Conservation (phyloP, 1,139 yeast species). For the Arxiozyma telluris region DNA sequence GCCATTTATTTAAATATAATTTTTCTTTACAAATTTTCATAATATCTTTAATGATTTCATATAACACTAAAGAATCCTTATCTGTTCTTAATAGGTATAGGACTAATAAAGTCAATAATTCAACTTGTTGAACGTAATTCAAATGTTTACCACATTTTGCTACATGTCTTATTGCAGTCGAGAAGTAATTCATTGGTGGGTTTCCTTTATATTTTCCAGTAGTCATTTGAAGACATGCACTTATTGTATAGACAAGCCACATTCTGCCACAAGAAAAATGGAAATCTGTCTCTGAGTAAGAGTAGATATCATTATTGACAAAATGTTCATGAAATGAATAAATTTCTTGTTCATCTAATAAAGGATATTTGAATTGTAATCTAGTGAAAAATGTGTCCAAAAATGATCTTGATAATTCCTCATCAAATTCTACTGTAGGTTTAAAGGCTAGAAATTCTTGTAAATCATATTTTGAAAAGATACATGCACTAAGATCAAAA, state of each 20-base stretch:
- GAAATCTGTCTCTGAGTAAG: conserved; percentile 33
- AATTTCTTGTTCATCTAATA: conserved; percentile 40
- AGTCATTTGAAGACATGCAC: conserved; percentile 41
- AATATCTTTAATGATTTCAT: conserved; percentile 43
- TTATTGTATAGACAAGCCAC: conserved; percentile 42
- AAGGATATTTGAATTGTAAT: conserved; percentile 43
- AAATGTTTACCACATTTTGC: conserved; percentile 36
- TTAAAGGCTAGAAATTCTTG: conserved; percentile 36
- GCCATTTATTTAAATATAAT: conserved; percentile 34
- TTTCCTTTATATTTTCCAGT: conserved; percentile 44
- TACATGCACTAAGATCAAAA: conserved; percentile 32
- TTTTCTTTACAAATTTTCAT: conserved; percentile 35
- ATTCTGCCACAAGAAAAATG: conserved; percentile 43
- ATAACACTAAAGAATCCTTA: conserved; percentile 43
- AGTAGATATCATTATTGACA: conserved; percentile 30
- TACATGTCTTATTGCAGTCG: conserved; percentile 47
- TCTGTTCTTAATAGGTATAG: conserved; percentile 48
- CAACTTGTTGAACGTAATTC: conserved; percentile 38
- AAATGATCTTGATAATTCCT: conserved; percentile 37
- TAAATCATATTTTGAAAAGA: conserved; percentile 37
- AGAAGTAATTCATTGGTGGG: conserved; percentile 40
- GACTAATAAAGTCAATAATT: conserved; percentile 41
- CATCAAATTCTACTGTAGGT: conserved; percentile 41
- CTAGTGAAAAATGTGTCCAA: conserved; percentile 43
- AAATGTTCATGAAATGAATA: conserved; percentile 39